Conservation (phyloP, 495 filamentous ascomycete genomes). For the Penicillium chermesinum region DNA sequence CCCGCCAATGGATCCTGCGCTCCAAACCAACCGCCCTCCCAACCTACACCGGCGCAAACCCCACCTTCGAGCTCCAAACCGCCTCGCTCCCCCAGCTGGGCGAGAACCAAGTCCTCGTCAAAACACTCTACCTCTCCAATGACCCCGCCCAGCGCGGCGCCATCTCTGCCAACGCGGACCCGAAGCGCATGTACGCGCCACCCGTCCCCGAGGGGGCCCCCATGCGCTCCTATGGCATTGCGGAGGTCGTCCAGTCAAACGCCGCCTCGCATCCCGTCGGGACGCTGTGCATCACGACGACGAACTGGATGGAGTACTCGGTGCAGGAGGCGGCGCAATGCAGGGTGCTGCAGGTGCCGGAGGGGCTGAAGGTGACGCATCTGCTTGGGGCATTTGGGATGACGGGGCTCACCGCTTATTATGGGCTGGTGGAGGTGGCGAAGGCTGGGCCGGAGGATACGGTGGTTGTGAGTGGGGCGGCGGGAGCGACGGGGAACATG, state of each 20-base stretch:
- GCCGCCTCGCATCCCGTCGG: constrained; percentile 21
- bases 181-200: constrained; percentile 49
- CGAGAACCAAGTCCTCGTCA: constrained; percentile 47
- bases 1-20: neutral
- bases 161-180: constrained; percentile 45
- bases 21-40: neutral
- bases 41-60: neutral
- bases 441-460: constrained; percentile 29
- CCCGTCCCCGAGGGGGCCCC: constrained; percentile 52
- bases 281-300: constrained; percentile 28
- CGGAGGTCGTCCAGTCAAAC: constrained; percentile 34
- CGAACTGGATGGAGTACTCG: constrained; percentile 48
- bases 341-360: constrained; percentile 26
- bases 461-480: constrained; percentile 46
- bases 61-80: neutral
- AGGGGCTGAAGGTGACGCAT: constrained; percentile 35
- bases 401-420: constrained; percentile 48
- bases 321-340: constrained; percentile 32
- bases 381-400: constrained; percentile 49
- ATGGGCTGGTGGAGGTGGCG: constrained; percentile 40
- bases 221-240: constrained; percentile 54
- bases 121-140: constrained; percentile 57
- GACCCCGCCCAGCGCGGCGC: constrained; percentile 67
- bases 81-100: neutral
- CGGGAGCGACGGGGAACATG: constrained; percentile 43